Conservation (phyloP, 2,329 filamentous ascomycete species). For the Tolypocladium inflatum region DNA sequence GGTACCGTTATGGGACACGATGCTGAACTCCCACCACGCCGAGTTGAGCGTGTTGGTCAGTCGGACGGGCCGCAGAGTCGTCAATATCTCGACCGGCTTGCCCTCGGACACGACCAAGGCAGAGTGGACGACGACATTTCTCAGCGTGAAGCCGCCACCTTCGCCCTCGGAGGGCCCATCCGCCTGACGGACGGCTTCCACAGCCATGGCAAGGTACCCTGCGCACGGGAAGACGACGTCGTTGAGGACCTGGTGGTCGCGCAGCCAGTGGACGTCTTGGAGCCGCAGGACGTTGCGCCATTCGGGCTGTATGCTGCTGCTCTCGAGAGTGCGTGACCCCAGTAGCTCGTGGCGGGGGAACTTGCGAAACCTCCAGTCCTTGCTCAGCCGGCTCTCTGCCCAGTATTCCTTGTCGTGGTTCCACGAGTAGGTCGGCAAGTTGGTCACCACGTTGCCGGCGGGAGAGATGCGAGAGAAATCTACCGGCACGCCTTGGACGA, state of each 20-base stretch:
- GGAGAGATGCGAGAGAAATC: too few species aligned
- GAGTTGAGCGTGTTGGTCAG: too few species aligned
- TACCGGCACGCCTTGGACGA: too few species aligned
- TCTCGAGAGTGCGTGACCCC: constrained; percentile 15
- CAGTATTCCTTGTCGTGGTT: constrained; percentile 10
- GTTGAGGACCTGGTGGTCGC: constrained; percentile 26
- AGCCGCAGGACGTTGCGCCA: constrained; percentile 17
- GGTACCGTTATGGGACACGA: not conserved
- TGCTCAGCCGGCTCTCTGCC: constrained; percentile 19
- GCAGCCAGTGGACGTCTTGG: constrained; percentile 24
- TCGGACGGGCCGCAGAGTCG: too few species aligned
- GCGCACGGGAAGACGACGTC: not conserved
- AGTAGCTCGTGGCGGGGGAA: constrained; percentile 29
- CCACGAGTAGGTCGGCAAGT: too few species aligned
- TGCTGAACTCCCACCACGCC: not conserved
- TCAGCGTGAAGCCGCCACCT: too few species aligned
- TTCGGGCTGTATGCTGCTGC: constrained; percentile 11
- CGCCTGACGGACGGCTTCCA: constrained; percentile 23
- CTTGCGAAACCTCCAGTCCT: constrained; percentile 16
- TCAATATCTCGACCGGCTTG: too few species aligned
- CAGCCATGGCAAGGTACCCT: constrained; percentile 31
- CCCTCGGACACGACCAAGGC: too few species aligned
- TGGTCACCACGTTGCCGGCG: too few species aligned
- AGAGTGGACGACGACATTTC: too few species aligned
- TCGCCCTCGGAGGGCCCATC: too few species aligned